Percentiles rank a stretch among this genome's conserved stretches.
Conservation (phyloP, 345 rosid genomes). For the Salix exigua region DNA sequence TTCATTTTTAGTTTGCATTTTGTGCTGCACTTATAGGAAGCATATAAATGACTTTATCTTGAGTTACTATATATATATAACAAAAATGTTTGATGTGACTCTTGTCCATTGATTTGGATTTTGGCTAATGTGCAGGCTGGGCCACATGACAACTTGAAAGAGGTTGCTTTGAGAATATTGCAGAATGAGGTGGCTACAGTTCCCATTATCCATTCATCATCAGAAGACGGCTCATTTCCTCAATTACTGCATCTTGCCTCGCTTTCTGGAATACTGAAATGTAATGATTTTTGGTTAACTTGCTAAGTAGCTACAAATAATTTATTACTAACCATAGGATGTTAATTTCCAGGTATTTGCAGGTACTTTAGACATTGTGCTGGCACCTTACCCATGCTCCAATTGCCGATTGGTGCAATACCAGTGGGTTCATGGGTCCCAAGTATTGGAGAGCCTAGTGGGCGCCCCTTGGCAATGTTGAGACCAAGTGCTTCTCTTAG, state of each 20-base stretch:
- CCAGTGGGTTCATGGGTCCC: constrained; percentile 35
- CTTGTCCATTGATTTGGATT: background rate
- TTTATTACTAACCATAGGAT: constrained; percentile 9
- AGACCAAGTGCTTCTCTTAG: constrained; percentile 32
- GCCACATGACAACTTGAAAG: constrained; percentile 32
- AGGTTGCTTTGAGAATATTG: constrained; percentile 30
- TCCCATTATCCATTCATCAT: constrained; percentile 28
- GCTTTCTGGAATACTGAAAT: constrained; percentile 28
- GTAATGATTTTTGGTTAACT: constrained; percentile 17
- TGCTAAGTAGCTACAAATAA: background rate
- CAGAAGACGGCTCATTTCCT: constrained; percentile 33
- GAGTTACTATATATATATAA: background rate
- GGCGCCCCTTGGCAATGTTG: constrained; percentile 28
- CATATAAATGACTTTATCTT: background rate
- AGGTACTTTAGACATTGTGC: constrained; percentile 30
- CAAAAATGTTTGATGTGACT: background rate
- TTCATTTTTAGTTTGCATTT: background rate
- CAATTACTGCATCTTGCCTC: constrained; percentile 34
- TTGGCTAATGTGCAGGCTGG: constrained; percentile 21
- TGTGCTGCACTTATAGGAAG: background rate
- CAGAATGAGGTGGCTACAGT: constrained; percentile 25
- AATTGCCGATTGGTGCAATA: constrained; percentile 27
- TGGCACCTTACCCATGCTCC: constrained; percentile 25
- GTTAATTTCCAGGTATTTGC: constrained; percentile 31
- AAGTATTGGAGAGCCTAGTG: constrained; percentile 27